A percentile compares a stretch with the other conserved stretches of the same genome.
These are phyloP conservation scores for Trametes sanguinea DNA, from an alignment of 768 basidiomycete genomes.

Conservation along the genomic window DNA sequence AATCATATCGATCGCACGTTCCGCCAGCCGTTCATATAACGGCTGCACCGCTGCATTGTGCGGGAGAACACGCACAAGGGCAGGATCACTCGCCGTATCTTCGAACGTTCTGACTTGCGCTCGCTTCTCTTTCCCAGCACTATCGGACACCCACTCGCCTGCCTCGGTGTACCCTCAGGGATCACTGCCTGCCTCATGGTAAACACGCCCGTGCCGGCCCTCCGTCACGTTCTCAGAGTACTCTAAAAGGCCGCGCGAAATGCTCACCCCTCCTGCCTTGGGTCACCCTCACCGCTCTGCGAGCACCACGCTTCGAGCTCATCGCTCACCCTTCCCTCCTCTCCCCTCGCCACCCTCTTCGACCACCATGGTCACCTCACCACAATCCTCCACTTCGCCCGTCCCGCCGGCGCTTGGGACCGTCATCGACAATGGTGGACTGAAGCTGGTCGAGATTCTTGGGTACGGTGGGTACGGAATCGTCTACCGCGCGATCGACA, in stretches of 20 bases:
- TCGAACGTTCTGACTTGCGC: slow-evolving; percentile 19
- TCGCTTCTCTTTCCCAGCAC: slow-evolving; percentile 22
- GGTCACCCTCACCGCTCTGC: slow-evolving; percentile 32
- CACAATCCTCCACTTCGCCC: slow-evolving; percentile 42
- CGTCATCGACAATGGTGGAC: slow-evolving; percentile 76
- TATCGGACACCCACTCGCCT: slow-evolving; percentile 18
- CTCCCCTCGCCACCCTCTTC: slow-evolving; percentile 13
- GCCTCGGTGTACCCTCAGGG: slow-evolving; percentile 20
- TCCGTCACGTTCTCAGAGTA: slow-evolving; percentile 33
- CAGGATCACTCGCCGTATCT: slow-evolving; percentile 26
- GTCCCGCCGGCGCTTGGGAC: slow-evolving; percentile 64
- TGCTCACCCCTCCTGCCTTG: slow-evolving; percentile 24
- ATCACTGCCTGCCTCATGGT: slow-evolving; percentile 37
- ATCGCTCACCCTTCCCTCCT: slow-evolving; percentile 21
- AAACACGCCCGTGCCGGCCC: slow-evolving; percentile 35
- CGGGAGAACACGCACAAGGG: slow-evolving; percentile 19
- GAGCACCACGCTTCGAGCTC: slow-evolving; percentile 25
- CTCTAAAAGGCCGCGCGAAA: slow-evolving; percentile 30
- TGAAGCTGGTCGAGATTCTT: slow-evolving; percentile 84
- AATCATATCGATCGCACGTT: slow-evolving; percentile 20
- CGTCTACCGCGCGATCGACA: slow-evolving; percentile 86
- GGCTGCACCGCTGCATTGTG: slow-evolving; percentile 12
- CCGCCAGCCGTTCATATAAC: slow-evolving; percentile 19
- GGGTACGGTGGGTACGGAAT: slow-evolving; percentile 95
- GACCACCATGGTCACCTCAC: slow-evolving; percentile 32